Conservation (phyloP, 768 basidiomycete genomes). For the Macrolepiota albuminosa region DNA sequence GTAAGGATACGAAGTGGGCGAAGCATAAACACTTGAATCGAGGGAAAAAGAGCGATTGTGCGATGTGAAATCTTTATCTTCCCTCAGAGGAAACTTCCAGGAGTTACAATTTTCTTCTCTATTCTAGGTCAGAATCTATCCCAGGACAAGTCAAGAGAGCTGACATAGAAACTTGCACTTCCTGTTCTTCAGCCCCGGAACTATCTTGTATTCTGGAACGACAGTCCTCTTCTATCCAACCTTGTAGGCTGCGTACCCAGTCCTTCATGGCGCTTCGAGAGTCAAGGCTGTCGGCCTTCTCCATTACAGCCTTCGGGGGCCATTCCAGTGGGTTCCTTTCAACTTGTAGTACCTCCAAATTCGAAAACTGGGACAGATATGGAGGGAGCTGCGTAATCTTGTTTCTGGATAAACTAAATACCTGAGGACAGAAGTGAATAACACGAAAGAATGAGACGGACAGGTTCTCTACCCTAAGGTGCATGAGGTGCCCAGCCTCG, state of each 20-base stretch:
- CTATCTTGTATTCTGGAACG: constrained; percentile 40
- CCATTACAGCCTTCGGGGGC: constrained; percentile 67
- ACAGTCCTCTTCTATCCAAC: constrained; percentile 65
- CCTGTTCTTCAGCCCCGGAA: constrained; percentile 42
- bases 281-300: constrained; percentile 33
- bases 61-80: constrained; percentile 33
- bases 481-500: constrained; percentile 71
- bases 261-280: constrained; percentile 53
- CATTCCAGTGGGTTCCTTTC: constrained; percentile 94
- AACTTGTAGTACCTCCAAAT: constrained; percentile 75
- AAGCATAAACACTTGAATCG: constrained; percentile 52
- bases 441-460: not conserved
- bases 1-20: constrained; percentile 38
- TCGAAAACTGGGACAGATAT: constrained; percentile 70
- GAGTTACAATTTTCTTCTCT: constrained; percentile 38
- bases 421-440: constrained; percentile 37
- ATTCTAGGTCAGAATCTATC: constrained; percentile 7
- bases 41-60: constrained; percentile 59
- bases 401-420: constrained; percentile 85
- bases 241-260: constrained; percentile 69
- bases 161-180: constrained; percentile 38
- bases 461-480: constrained; percentile 56
- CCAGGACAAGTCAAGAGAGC: constrained; percentile 13
- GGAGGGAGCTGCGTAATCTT: constrained; percentile 73
- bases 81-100: constrained; percentile 37